Evolutionary conservation across 75 land plant species (phyloP).

Genomic region (Selaginella tamariscina): DNA sequence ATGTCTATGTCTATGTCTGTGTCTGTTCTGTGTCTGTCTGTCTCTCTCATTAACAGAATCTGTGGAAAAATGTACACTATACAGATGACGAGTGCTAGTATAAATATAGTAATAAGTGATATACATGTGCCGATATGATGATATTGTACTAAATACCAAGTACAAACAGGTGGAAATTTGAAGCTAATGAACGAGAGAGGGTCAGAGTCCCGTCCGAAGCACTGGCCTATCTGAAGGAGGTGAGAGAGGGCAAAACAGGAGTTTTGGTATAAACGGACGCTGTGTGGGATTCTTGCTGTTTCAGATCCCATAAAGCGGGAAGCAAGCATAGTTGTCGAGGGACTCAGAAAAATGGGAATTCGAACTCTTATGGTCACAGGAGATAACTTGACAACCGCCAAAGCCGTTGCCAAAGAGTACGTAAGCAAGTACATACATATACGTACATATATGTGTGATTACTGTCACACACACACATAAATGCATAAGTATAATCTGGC

Average conservation of each 20-base stretch:
- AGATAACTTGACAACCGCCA: constrained; percentile 73
- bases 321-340: constrained; percentile 45
- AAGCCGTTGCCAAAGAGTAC: constrained; percentile 54
- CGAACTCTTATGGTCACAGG: constrained; percentile 69
- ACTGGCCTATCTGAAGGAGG: constrained; percentile 29
- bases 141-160: background rate
- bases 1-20: no score
- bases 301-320: constrained; percentile 77
- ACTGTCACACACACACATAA: constrained; percentile 2
- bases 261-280: constrained; percentile 50
- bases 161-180: constrained; percentile 36
- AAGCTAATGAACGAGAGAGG: constrained; percentile 39
- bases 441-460: background rate
- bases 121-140: background rate
- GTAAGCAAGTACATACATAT: constrained; percentile 16
- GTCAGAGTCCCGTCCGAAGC: constrained; percentile 30
- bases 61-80: background rate
- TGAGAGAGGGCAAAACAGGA: constrained; percentile 42
- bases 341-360: constrained; percentile 51
- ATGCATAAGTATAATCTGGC: background rate
- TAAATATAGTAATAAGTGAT: background rate
- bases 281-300: constrained; percentile 43
- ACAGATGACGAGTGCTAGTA: background rate
- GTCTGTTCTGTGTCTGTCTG: constrained; percentile 9
- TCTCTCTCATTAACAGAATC: background rate